Evolutionary conservation across 192 early-diverging fungal species (phyloP), one percentile per base, ranked within the genome.

Genomic region (Dispira parvispora): DNA sequence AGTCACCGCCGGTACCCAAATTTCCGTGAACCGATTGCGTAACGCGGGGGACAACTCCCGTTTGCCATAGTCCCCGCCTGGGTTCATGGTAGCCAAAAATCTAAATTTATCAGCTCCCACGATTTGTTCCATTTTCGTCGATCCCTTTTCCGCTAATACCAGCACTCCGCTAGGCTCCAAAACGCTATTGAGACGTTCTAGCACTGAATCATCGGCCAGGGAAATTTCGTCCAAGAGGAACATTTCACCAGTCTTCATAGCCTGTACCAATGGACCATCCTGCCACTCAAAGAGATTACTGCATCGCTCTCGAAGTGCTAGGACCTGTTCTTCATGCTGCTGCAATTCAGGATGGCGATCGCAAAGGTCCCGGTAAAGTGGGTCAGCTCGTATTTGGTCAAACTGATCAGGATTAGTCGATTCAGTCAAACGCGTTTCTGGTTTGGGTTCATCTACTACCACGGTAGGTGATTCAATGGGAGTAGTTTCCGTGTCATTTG

Each of bases 21-120:
- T 82, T 70, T 99, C 96, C 8, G 94, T 96, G 64, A 99, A 99
- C 55, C 96, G 85, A 73, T 99, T 99, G 45, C 96, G 82, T 57
- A 99, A 80, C 9, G 96, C 96, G 43, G 96, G 96, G 12, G 89
- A 92, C 16, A 99, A 80, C 70, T 99, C 96, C 67, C 95, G 95
- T 74, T 99, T 99, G 46, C 96, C 96, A 69, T 94, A 96, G 71
- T 99, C 96, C 50, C 96, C 96, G 44, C 96, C 96, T 5, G 96
- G 96, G 72, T 99, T 99, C 96, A 99, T 99, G 3, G 96, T 99
- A 1, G 96, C 94, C 16, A 96, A 72, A 71, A 99, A 96, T 57
- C 84, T 83, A 74, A 99, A 99, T 11, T 80, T 81, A 6, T 74
- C 69, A 9, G 64, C 69, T 0, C 80, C 92, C 11, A 71, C 70